Evolutionary conservation across 31 red algal genomes (phyloP).

Genomic region (Odonthalia washingtoniensis): DNA sequence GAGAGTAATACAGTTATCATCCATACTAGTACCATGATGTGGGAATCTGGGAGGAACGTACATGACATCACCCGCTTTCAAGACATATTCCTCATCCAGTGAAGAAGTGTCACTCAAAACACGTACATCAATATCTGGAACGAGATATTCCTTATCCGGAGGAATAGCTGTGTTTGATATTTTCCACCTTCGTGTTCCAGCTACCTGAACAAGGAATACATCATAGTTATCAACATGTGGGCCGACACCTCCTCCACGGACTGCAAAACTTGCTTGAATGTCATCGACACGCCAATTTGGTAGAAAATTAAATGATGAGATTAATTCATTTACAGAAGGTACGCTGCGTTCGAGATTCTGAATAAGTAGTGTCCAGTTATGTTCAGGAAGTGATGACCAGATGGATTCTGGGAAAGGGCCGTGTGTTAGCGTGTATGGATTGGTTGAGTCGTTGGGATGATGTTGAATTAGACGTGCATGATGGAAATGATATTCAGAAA

Average conservation of each 20-base stretch:
- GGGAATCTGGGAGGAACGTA: conserved; percentile 91
- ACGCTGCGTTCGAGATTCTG: conserved; percentile 57
- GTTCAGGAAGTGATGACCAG: conserved; percentile 58
- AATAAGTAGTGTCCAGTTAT: conserved; percentile 68
- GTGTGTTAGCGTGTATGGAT: conserved; percentile 53
- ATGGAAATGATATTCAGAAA: neutral
- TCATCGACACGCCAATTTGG: conserved; percentile 86
- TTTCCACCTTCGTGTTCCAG: conserved; percentile 74
- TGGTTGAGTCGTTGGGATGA: neutral
- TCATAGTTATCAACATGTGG: conserved; percentile 97
- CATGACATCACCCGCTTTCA: conserved; percentile 86
- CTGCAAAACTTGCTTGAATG: conserved; percentile 83
- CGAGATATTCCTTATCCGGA: conserved; percentile 54
- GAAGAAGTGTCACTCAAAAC: conserved; percentile 62
- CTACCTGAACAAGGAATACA: conserved; percentile 84
- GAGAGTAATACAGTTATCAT: conserved; percentile 85
- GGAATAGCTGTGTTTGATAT: conserved; percentile 59
- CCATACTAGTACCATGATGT: conserved; percentile 72
- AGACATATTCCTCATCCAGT: conserved; percentile 65
- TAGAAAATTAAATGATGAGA: conserved; percentile 72
- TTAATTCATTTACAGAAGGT: conserved; percentile 54
- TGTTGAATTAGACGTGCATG: neutral
- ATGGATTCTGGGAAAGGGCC: conserved; percentile 72
- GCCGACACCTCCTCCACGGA: conserved; percentile 78
- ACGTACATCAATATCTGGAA: conserved; percentile 65